Evolutionary conservation across 148 eudicot species (phyloP).

Genomic region (Limonium bicolor): DNA sequence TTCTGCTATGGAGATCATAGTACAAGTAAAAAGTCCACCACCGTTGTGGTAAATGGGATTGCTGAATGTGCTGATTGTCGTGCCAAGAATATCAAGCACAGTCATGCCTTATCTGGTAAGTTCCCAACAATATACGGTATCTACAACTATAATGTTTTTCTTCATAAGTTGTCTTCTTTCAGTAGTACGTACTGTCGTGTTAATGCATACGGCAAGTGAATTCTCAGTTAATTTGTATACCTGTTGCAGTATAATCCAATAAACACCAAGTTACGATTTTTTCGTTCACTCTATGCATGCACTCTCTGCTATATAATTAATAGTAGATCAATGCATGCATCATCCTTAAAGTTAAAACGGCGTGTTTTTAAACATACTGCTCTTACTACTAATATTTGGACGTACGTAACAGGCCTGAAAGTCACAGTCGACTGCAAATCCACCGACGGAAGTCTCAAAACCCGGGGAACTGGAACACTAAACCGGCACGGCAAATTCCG

Average conservation of each 20-base stretch:
- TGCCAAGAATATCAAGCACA: neutral
- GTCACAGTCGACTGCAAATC: slow-evolving; percentile 32
- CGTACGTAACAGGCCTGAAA: slow-evolving; percentile 17
- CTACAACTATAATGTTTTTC: too few species aligned
- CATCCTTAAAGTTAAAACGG: too few species aligned
- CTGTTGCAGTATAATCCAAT: too few species aligned
- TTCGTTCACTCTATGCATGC: too few species aligned
- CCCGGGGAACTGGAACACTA: slow-evolving; percentile 20
- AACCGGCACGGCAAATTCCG: slow-evolving; percentile 22
- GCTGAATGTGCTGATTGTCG: neutral
- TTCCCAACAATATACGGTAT: too few species aligned
- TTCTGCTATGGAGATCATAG: neutral
- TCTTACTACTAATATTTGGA: neutral
- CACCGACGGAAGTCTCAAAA: slow-evolving; percentile 18
- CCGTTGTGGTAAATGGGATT: neutral
- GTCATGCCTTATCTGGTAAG: neutral
- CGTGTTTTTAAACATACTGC: neutral
- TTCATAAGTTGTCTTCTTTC: too few species aligned
- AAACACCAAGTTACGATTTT: too few species aligned
- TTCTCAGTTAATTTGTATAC: too few species aligned
- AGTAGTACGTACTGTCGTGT: too few species aligned
- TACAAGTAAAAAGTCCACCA: neutral
- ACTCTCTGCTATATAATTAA: too few species aligned
- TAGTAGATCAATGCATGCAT: too few species aligned
- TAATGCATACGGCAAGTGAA: too few species aligned